Conservation (phyloP, 345 rosid genomes). For the Diplotaxis tenuifolia region DNA sequence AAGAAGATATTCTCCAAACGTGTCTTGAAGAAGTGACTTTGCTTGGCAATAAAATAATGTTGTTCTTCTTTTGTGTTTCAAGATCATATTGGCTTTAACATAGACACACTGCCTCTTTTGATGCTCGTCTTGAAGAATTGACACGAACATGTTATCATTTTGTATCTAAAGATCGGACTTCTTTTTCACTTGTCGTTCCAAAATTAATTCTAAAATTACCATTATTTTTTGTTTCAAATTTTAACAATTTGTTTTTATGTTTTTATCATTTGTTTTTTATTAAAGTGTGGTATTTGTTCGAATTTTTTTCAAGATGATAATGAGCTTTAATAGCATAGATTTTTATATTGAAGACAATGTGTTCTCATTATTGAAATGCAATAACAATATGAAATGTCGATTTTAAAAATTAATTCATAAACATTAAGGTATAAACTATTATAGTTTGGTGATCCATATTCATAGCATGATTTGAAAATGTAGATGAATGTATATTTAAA, state of each 20-base stretch:
- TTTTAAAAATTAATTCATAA: background rate
- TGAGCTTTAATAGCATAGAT: too few species aligned
- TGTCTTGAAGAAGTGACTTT: conserved; percentile 48
- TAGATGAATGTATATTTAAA: conserved; percentile 3
- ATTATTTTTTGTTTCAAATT: too few species aligned
- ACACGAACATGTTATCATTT: conserved; percentile 3
- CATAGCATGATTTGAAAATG: background rate
- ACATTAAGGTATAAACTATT: background rate
- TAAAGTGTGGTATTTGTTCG: too few species aligned
- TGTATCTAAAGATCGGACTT: background rate
- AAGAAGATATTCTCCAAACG: conserved; percentile 64
- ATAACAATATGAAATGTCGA: too few species aligned
- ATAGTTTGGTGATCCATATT: conserved; percentile 1
- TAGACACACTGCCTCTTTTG: background rate
- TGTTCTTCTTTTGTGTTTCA: background rate
- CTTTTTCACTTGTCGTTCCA: too few species aligned
- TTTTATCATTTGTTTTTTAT: too few species aligned
- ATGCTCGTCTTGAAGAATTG: conserved; percentile 58
- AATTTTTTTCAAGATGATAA: too few species aligned
- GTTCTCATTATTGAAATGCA: too few species aligned
- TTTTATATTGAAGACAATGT: too few species aligned
- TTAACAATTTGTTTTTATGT: too few species aligned
- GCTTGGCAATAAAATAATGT: background rate
- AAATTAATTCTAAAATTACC: too few species aligned
- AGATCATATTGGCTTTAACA: background rate